A percentile compares a stretch with the other conserved stretches of the same genome.
Conservation (phyloP, 305 asterid genomes). For the Rubia tinctorum region DNA sequence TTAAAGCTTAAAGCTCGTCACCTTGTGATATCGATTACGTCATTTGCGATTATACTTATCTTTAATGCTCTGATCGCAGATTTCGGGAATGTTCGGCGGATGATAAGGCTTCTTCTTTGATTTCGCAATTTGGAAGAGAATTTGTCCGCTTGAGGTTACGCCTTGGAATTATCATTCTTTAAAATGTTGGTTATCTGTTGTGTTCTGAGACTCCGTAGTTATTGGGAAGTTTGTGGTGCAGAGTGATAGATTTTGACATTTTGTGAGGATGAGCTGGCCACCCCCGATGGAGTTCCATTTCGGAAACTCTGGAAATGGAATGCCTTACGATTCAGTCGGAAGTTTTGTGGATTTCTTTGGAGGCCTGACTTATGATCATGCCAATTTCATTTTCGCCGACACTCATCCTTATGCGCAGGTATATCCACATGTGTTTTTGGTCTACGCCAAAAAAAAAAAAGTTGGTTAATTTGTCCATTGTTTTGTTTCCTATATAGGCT, state of each 20-base stretch:
- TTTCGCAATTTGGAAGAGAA: background rate
- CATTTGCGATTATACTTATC: background rate
- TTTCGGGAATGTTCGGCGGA: background rate
- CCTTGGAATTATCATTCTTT: background rate
- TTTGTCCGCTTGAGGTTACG: background rate
- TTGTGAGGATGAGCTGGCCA: constrained; percentile 70
- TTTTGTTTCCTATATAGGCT: background rate
- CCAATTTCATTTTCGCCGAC: constrained; percentile 76
- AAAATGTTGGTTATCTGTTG: background rate
- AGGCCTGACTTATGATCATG: constrained; percentile 80
- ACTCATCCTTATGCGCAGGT: constrained; percentile 63
- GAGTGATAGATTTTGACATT: constrained; percentile 2
- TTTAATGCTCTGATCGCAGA: background rate
- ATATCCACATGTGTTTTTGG: background rate
- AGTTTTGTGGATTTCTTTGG: constrained; percentile 91
- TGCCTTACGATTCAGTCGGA: constrained; percentile 80
- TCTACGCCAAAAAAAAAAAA: background rate
- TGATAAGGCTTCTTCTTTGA: constrained; percentile 1
- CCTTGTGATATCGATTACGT: background rate
- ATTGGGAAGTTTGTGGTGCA: constrained; percentile 16
- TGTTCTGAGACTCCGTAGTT: constrained; percentile 2
- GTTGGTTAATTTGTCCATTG: background rate
- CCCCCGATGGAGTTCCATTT: constrained; percentile 60
- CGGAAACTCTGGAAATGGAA: constrained; percentile 43
- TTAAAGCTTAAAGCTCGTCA: background rate